Percentiles rank a stretch among this genome's conserved stretches.
Evolutionary conservation across 169 alveolate species (phyloP).

Genomic region (Ichthyophthirius multifiliis): DNA sequence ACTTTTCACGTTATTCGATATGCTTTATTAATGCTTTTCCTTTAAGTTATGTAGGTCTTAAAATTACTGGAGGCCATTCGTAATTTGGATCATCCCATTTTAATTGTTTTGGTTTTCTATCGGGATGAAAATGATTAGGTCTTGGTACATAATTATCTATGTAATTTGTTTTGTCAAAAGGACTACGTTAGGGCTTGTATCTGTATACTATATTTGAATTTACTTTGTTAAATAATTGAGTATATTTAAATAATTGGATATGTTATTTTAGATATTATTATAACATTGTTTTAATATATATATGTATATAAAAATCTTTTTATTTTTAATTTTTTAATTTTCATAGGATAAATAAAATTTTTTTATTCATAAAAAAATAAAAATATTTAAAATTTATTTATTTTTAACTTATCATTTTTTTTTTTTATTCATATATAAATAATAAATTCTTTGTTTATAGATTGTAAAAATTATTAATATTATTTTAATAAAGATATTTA

Average conservation of each 20-base stretch:
- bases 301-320: too few relatives aligned
- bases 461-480: too few relatives aligned
- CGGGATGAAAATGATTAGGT: constrained; percentile 6
- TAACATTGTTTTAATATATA: too few relatives aligned
- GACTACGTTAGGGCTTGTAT: constrained; percentile 30
- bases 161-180: constrained; percentile 46
- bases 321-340: too few relatives aligned
- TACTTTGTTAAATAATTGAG: not conserved
- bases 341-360: too few relatives aligned
- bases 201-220: constrained; percentile 21
- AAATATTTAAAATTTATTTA: too few relatives aligned
- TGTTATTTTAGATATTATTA: too few relatives aligned
- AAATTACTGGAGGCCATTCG: constrained; percentile 42
- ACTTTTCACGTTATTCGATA: constrained; percentile 43
- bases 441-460: too few relatives aligned
- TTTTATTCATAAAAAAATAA: too few relatives aligned
- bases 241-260: not conserved
- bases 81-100: constrained; percentile 56
- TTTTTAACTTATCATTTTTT: too few relatives aligned
- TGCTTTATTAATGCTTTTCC: constrained; percentile 22
- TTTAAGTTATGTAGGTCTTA: not conserved
- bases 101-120: constrained; percentile 29
- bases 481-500: too few relatives aligned
- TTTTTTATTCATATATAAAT: too few relatives aligned
- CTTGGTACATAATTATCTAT: constrained; percentile 46